These are phyloP conservation scores for Hyaloperonospora brassicae DNA, from an alignment of 352 stramenopile species.

Conservation along the genomic window DNA sequence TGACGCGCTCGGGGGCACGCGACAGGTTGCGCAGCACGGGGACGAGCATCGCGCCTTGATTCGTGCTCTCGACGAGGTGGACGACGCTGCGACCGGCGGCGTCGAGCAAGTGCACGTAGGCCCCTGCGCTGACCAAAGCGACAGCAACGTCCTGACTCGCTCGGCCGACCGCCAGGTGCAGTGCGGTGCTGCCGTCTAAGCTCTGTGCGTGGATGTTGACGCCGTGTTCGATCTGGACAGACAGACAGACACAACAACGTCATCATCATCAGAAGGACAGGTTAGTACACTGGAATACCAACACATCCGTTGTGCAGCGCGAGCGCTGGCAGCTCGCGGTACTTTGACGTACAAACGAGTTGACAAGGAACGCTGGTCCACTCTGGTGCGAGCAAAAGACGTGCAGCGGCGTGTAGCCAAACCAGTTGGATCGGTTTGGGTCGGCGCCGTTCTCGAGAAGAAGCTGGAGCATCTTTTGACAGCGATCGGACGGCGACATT, in stretches of 20 bases:
- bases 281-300: background rate
- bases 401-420: constrained; percentile 79
- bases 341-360: constrained; percentile 65
- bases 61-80: constrained; percentile 75
- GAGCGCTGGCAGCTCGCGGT: too few relatives aligned
- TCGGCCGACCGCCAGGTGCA: constrained; percentile 70
- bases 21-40: constrained; percentile 74
- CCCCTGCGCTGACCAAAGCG: constrained; percentile 60
- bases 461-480: constrained; percentile 77
- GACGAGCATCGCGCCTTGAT: constrained; percentile 73
- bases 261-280: background rate
- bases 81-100: constrained; percentile 75
- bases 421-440: constrained; percentile 74
- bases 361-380: constrained; percentile 56
- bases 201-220: constrained; percentile 73
- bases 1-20: constrained; percentile 45
- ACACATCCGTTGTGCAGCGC: too few relatives aligned
- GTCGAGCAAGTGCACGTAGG: constrained; percentile 72
- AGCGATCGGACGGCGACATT: constrained; percentile 74
- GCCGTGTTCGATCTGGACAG: constrained; percentile 63
- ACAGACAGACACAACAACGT: background rate
- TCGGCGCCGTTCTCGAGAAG: constrained; percentile 74
- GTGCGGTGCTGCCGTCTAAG: constrained; percentile 73
- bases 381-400: constrained; percentile 80
- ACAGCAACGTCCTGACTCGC: constrained; percentile 67